Evolutionary conservation across 2,329 filamentous ascomycete genomes (phyloP).

Genomic region (Aspergillus sp.): DNA sequence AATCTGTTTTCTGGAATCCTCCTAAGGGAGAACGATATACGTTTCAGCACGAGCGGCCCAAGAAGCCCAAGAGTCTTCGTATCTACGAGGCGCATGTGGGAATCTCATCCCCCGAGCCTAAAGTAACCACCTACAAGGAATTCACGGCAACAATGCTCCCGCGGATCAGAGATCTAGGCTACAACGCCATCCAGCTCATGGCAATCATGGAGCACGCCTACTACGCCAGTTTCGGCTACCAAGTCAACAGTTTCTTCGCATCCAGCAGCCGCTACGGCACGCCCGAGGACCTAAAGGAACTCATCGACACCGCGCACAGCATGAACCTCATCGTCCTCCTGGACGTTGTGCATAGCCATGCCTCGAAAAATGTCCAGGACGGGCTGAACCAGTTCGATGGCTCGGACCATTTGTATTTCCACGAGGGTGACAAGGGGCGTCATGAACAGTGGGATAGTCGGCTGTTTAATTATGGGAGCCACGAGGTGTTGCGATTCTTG

Average conservation of each 20-base stretch:
- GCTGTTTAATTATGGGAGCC: slow-evolving; percentile 91
- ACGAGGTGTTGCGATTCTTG: slow-evolving; percentile 92
- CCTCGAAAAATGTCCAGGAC: slow-evolving; percentile 93
- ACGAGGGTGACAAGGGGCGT: slow-evolving; percentile 70
- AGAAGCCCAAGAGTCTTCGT: slow-evolving; percentile 75
- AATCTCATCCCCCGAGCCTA: slow-evolving; percentile 84
- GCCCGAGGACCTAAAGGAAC: slow-evolving; percentile 90
- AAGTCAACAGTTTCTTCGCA: slow-evolving; percentile 98
- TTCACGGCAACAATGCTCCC: slow-evolving; percentile 90
- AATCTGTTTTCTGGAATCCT: slow-evolving; percentile 96
- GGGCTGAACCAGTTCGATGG: slow-evolving; percentile 95
- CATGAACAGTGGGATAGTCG: slow-evolving; percentile 96
- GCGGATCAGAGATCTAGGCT: slow-evolving; percentile 79
- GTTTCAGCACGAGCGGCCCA: slow-evolving; percentile 74
- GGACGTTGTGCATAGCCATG: slow-evolving; percentile 95
- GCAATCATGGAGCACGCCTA: slow-evolving; percentile 99
- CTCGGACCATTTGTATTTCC: slow-evolving; percentile 92
- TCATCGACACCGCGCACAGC: slow-evolving; percentile 88
- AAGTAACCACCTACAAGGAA: slow-evolving; percentile 91
- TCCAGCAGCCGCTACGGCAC: slow-evolving; percentile 90
- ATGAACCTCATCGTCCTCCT: slow-evolving; percentile 85
- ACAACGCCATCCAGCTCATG: slow-evolving; percentile 98
- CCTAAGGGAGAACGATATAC: slow-evolving; percentile 65
- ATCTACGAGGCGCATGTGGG: slow-evolving; percentile 99
- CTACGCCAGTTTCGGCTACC: slow-evolving; percentile 97